Percentiles rank a stretch among this genome's conserved stretches.
Conservation (phyloP, 345 rosid genomes). For the Heritiera fomes region DNA sequence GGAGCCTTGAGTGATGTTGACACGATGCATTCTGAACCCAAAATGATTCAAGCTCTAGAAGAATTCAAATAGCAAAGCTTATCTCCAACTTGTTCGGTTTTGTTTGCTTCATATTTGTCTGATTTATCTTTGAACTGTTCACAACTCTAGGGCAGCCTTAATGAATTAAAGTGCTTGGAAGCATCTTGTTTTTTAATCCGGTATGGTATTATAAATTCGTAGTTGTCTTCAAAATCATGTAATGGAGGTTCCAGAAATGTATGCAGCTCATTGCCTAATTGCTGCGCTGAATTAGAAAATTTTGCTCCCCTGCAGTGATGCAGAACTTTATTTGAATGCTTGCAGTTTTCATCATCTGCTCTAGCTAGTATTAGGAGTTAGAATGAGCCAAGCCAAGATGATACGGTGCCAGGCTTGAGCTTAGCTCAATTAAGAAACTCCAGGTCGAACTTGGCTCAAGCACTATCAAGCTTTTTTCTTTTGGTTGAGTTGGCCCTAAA, state of each 20-base stretch:
- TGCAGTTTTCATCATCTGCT: neutral
- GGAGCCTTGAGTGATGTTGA: neutral
- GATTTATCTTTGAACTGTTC: neutral
- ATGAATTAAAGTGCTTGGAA: neutral
- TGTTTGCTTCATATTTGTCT: neutral
- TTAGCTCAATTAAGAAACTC: neutral
- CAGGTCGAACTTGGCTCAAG: neutral
- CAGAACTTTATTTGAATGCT: neutral
- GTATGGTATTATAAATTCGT: neutral
- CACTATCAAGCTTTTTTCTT: neutral
- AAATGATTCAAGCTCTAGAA: neutral
- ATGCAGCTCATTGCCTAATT: neutral
- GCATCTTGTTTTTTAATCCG: neutral
- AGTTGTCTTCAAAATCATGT: neutral
- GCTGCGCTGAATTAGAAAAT: neutral
- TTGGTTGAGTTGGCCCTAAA: no score
- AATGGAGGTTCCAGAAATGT: neutral
- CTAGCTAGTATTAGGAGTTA: neutral
- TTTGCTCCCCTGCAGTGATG: neutral
- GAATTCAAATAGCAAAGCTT: neutral
- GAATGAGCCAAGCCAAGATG: neutral
- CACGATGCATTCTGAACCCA: neutral
- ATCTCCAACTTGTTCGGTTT: neutral
- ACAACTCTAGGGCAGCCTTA: neutral
- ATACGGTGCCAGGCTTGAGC: neutral